Percentiles rank a stretch among this genome's conserved stretches.
These are phyloP conservation scores for Pseudocercospora fijiensis DNA, from an alignment of 2,329 filamentous ascomycete genomes.

Conservation along the genomic window DNA sequence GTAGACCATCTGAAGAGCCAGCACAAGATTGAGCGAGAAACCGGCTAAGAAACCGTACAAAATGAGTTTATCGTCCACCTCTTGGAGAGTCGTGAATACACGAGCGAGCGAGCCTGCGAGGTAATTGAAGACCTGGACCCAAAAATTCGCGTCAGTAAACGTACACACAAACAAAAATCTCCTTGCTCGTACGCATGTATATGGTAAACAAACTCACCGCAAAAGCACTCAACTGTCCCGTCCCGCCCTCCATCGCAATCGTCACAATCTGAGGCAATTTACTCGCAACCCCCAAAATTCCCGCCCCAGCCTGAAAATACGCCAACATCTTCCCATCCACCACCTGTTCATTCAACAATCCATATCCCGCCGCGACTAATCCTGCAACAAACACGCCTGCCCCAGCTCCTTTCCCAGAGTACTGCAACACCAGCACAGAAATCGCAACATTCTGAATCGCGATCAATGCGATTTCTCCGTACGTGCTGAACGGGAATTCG, in stretches of 20 bases:
- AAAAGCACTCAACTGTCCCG: conserved; percentile 94
- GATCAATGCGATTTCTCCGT: conserved; percentile 90
- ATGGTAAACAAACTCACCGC: conserved; percentile 65
- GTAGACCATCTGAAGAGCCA: conserved; percentile 88
- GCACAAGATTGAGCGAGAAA: conserved; percentile 81
- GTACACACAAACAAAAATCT: not conserved
- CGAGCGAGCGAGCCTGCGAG: conserved; percentile 86
- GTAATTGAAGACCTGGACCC: conserved; percentile 83
- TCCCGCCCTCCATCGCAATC: conserved; percentile 80
- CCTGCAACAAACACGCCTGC: conserved; percentile 78
- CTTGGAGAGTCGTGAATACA: conserved; percentile 96
- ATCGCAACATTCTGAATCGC: conserved; percentile 90
- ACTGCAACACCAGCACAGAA: conserved; percentile 80
- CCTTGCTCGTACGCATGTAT: not conserved
- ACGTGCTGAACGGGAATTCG: conserved; percentile 93
- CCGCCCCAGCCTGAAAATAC: conserved; percentile 80
- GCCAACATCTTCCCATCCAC: conserved; percentile 66
- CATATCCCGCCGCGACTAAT: conserved; percentile 66
- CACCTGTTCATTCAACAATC: conserved; percentile 66
- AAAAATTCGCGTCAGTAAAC: conserved; percentile 6
- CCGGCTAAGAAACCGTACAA: conserved; percentile 92
- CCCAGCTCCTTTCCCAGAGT: conserved; percentile 64
- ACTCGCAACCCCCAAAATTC: conserved; percentile 77
- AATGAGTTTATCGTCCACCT: conserved; percentile 95
- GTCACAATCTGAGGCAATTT: conserved; percentile 92